Conservation (phyloP, 2,329 filamentous ascomycete species). For the Emergomyces orientalis region DNA sequence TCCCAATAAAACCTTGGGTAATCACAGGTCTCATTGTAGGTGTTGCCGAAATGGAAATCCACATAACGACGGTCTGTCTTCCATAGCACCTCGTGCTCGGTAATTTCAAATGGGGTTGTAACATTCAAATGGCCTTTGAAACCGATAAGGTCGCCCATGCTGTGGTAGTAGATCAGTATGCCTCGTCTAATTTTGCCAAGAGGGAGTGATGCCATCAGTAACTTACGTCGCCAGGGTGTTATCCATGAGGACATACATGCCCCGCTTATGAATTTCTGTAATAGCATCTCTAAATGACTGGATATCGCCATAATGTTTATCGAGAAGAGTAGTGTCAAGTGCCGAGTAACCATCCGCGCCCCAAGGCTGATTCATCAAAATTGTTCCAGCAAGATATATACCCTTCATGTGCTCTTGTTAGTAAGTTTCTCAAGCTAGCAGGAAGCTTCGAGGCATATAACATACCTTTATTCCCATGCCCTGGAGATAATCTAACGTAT, state of each 20-base stretch:
- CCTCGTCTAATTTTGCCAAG: not conserved
- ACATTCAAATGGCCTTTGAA: constrained; percentile 53
- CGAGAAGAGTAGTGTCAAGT: constrained; percentile 54
- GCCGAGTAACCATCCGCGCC: constrained; percentile 51
- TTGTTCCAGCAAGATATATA: constrained; percentile 54
- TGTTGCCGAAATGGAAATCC: constrained; percentile 49
- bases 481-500: constrained; percentile 55
- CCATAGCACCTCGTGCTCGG: constrained; percentile 51
- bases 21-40: constrained; percentile 45
- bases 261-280: constrained; percentile 50
- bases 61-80: constrained; percentile 47
- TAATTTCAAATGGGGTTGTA: constrained; percentile 46
- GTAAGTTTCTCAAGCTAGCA: not conserved
- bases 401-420: constrained; percentile 32
- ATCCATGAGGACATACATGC: constrained; percentile 58
- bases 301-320: constrained; percentile 54
- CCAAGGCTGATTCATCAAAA: constrained; percentile 58
- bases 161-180: constrained; percentile 18
- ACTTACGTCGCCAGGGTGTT: constrained; percentile 55
- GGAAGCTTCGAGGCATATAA: not conserved
- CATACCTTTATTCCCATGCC: constrained; percentile 54
- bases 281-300: constrained; percentile 49
- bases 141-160: constrained; percentile 53
- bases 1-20: constrained; percentile 57
- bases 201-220: not conserved